phyloP scores from a whole-genome alignment of 345 rosid species.

The Ailanthus altissimus region DNA sequence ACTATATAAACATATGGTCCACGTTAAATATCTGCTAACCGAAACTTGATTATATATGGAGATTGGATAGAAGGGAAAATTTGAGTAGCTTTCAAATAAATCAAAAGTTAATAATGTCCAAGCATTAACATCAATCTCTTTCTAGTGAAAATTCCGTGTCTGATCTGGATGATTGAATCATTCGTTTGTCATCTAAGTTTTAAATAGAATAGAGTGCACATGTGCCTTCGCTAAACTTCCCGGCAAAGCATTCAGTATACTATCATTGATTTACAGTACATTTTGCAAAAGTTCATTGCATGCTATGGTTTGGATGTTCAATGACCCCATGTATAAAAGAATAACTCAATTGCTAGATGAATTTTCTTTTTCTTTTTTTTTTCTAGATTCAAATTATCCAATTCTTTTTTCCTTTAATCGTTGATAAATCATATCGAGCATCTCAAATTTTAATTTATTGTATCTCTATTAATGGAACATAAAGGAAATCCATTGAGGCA shows the following conservation, averaged over 20 bases:
- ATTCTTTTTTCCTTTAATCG: neutral
- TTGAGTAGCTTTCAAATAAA: neutral
- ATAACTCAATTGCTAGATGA: neutral
- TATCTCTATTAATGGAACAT: neutral
- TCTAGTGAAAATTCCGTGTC: conserved; percentile 14
- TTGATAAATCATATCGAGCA: neutral
- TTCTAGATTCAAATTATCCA: neutral
- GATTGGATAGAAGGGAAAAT: neutral
- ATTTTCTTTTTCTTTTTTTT: neutral
- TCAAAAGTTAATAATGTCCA: neutral
- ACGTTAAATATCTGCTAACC: neutral
- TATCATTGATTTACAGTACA: conserved; percentile 23
- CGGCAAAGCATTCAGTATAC: conserved; percentile 43
- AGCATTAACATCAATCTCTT: neutral
- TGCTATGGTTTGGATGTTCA: neutral
- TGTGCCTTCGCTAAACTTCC: conserved; percentile 39
- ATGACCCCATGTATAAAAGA: neutral
- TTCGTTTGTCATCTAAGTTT: conserved; percentile 47
- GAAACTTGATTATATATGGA: neutral
- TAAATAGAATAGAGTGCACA: conserved; percentile 15
- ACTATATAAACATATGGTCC: neutral
- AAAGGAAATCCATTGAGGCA: neutral
- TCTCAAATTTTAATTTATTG: neutral
- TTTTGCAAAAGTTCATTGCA: neutral
- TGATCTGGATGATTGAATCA: conserved; percentile 21